Conservation (phyloP, 2,329 filamentous ascomycete species). For the Xylaria polymorpha region DNA sequence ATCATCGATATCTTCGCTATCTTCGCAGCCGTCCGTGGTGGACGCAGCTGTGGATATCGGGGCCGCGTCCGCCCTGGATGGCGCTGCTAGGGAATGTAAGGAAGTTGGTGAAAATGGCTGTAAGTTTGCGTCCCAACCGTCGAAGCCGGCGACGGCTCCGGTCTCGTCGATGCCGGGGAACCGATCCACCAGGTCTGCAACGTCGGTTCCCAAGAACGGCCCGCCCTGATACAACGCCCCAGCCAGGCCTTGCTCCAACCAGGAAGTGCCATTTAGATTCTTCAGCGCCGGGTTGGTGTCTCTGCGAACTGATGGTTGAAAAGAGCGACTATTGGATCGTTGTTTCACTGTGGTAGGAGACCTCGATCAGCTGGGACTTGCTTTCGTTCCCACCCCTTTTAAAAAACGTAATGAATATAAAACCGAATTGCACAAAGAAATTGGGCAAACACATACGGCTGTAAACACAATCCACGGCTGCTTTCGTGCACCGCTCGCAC, state of each 20-base stretch:
- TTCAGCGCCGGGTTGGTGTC: neutral
- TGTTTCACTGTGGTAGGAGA: neutral
- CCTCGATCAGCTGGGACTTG: neutral
- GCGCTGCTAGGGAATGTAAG: neutral
- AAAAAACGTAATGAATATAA: no score
- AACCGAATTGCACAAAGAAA: neutral
- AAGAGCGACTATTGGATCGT: neutral
- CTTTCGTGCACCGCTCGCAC: neutral
- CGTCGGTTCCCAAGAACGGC: neutral
- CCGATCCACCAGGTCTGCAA: neutral
- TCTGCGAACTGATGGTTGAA: neutral
- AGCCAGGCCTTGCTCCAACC: neutral
- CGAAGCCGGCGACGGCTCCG: neutral
- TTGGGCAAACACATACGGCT: neutral
- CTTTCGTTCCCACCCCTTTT: no score
- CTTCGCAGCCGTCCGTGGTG: neutral
- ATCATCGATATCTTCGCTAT: neutral
- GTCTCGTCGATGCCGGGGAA: neutral
- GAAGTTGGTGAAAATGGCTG: slow-evolving; percentile 8
- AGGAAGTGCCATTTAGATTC: neutral
- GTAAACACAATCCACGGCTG: neutral
- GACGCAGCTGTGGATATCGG: neutral
- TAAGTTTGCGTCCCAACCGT: slow-evolving; percentile 6
- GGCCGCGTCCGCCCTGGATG: neutral
- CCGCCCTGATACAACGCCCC: neutral